Conservation (phyloP, 192 early-diverging fungal species). For the Coemansia sp. region DNA sequence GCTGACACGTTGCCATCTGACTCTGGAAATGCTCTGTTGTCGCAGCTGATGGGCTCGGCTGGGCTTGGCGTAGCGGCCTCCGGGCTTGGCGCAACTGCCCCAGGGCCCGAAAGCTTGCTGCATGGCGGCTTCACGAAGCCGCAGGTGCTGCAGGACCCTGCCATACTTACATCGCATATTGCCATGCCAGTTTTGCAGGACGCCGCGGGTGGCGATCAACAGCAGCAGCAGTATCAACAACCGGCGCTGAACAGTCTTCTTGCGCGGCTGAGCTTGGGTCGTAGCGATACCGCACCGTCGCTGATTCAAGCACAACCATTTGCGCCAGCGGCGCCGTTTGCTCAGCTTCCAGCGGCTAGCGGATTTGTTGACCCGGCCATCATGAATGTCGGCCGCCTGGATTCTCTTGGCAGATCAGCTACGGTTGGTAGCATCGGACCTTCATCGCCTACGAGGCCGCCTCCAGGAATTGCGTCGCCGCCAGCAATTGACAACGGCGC, state of each 20-base stretch:
- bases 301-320: conserved; percentile 2
- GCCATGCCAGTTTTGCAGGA: conserved; percentile 1
- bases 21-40: conserved; percentile 22
- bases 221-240: conserved; percentile 30
- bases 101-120: neutral
- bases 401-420: neutral
- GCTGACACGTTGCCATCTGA: conserved; percentile 13
- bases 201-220: conserved; percentile 12
- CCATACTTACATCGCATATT: conserved; percentile 21
- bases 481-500: conserved; percentile 1
- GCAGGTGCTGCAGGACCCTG: conserved; percentile 23
- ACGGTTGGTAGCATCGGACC: conserved; percentile 11
- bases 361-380: conserved; percentile 47
- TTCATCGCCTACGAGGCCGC: conserved; percentile 23
- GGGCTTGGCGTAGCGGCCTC: conserved; percentile 3
- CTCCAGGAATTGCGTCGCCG: conserved; percentile 41
- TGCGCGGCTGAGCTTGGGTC: conserved; percentile 33
- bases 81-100: conserved; percentile 10
- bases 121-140: neutral
- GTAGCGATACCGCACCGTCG: conserved; percentile 4
- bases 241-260: conserved; percentile 43
- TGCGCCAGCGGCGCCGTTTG: neutral
- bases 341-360: neutral
- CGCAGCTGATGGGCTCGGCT: conserved; percentile 33
- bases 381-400: conserved; percentile 31